Evolutionary conservation across 192 early-diverging fungal genomes (phyloP).

Genomic region (Linderina pennispora): DNA sequence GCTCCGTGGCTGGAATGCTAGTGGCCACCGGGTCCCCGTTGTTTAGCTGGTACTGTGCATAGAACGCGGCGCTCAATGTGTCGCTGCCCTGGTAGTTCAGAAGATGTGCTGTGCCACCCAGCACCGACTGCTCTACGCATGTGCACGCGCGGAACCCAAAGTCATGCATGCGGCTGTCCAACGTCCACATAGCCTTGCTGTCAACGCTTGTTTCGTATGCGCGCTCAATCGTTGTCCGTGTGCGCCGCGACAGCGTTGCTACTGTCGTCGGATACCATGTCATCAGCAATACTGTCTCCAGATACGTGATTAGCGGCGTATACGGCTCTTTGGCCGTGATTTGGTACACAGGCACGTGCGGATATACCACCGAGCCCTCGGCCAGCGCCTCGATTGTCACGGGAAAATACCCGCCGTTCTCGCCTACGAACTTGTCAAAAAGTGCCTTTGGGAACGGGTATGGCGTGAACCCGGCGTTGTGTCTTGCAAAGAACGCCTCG

Average conservation of each 20-base stretch:
- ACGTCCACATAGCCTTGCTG: conserved; percentile 43
- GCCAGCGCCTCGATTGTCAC: conserved; percentile 71
- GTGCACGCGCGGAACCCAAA: conserved; percentile 92
- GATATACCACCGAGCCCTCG: conserved; percentile 76
- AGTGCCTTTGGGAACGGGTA: conserved; percentile 76
- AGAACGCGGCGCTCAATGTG: conserved; percentile 72
- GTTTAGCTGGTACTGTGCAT: conserved; percentile 74
- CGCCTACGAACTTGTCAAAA: conserved; percentile 69
- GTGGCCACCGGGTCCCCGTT: conserved; percentile 62
- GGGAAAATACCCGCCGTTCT: conserved; percentile 82
- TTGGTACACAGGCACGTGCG: conserved; percentile 77
- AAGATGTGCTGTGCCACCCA: conserved; percentile 80
- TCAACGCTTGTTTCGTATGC: conserved; percentile 66
- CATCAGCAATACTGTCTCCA: conserved; percentile 81
- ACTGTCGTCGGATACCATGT: conserved; percentile 86
- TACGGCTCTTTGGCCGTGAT: conserved; percentile 71
- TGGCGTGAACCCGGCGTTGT: conserved; percentile 57
- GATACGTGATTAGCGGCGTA: conserved; percentile 69
- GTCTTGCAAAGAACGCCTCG: conserved; percentile 65
- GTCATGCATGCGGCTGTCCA: conserved; percentile 70
- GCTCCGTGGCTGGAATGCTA: conserved; percentile 85
- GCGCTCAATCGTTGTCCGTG: conserved; percentile 53
- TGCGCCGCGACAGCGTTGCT: conserved; percentile 70
- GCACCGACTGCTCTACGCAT: conserved; percentile 75
- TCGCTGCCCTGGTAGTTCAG: conserved; percentile 79